Conservation (phyloP, 2,329 filamentous ascomycete species). For the Aureobasidium sp. region DNA sequence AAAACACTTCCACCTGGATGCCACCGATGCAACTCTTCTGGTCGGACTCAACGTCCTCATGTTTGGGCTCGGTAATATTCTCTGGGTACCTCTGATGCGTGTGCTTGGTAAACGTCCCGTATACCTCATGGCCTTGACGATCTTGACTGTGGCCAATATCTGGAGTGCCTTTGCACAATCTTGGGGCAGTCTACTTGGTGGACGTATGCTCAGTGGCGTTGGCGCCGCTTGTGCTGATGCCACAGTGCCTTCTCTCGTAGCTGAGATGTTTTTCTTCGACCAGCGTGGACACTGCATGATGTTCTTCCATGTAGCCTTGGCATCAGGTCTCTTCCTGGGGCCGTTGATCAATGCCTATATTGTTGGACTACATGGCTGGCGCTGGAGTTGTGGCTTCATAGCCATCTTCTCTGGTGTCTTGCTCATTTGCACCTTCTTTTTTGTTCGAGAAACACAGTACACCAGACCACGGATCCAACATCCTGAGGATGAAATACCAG, state of each 20-base stretch:
- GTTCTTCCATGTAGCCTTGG: conserved; percentile 30
- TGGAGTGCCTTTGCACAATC: conserved; percentile 25
- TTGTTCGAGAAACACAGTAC: conserved; percentile 22
- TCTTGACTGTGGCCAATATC: conserved; percentile 26
- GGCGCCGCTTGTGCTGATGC: conserved; percentile 28
- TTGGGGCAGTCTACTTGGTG: conserved; percentile 20
- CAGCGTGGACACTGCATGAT: conserved; percentile 30
- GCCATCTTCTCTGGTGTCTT: conserved; percentile 20
- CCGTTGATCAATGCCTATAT: conserved; percentile 26
- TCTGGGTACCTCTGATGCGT: conserved; percentile 26
- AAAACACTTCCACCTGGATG: conserved; percentile 22
- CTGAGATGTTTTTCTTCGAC: conserved; percentile 28
- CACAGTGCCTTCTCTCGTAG: conserved; percentile 27
- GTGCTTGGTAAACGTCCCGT: conserved; percentile 30
- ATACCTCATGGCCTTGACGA: conserved; percentile 26
- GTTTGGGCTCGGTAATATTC: conserved; percentile 23
- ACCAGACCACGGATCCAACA: conserved; percentile 4
- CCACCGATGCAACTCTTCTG: conserved; percentile 19
- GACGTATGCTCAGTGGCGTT: conserved; percentile 20
- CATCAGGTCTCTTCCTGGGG: conserved; percentile 29
- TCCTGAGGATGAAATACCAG: neutral
- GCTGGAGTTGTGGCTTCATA: conserved; percentile 21
- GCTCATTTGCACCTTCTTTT: conserved; percentile 19
- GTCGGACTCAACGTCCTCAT: conserved; percentile 23
- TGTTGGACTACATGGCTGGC: conserved; percentile 20